These are phyloP conservation scores for Aspergillus aculeatinus DNA, from an alignment of 2,329 filamentous ascomycete genomes.

Conservation along the genomic window DNA sequence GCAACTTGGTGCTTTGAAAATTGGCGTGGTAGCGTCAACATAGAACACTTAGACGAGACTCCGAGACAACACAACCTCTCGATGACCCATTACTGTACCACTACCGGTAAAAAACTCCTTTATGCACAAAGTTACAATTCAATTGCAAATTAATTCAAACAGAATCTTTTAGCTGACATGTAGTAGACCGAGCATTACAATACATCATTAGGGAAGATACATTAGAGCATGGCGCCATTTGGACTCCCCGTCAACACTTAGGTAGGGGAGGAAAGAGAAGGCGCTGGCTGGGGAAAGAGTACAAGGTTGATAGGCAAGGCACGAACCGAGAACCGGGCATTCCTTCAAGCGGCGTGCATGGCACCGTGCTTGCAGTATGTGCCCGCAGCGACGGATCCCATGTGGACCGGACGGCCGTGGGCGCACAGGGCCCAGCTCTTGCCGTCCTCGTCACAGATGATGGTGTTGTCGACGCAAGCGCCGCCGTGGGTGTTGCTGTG, in stretches of 20 bases:
- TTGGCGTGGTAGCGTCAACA: too few relatives aligned
- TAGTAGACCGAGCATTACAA: not conserved
- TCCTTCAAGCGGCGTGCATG: conserved; percentile 14
- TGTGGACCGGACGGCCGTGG: conserved; percentile 30
- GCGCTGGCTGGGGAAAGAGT: too few relatives aligned
- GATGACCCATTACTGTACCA: too few relatives aligned
- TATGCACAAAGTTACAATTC: not conserved
- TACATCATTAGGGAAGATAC: not conserved
- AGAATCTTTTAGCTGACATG: not conserved
- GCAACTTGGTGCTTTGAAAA: too few relatives aligned
- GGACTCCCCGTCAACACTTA: not conserved
- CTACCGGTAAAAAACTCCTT: not conserved
- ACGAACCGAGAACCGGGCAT: not conserved
- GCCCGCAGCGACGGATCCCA: conserved; percentile 41
- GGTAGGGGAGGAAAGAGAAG: not conserved
- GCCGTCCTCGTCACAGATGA: conserved; percentile 35
- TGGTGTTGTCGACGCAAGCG: conserved; percentile 29
- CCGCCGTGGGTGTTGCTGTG: not conserved
- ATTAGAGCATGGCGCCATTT: not conserved
- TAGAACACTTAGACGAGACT: too few relatives aligned
- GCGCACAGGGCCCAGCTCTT: conserved; percentile 37
- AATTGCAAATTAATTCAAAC: not conserved
- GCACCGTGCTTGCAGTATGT: conserved; percentile 33
- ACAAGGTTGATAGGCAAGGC: not conserved
- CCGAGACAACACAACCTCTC: too few relatives aligned